Percentiles rank a stretch among this genome's conserved stretches.
Conservation (phyloP, 257 asterid genomes). For the Penstemon davidsonii region DNA sequence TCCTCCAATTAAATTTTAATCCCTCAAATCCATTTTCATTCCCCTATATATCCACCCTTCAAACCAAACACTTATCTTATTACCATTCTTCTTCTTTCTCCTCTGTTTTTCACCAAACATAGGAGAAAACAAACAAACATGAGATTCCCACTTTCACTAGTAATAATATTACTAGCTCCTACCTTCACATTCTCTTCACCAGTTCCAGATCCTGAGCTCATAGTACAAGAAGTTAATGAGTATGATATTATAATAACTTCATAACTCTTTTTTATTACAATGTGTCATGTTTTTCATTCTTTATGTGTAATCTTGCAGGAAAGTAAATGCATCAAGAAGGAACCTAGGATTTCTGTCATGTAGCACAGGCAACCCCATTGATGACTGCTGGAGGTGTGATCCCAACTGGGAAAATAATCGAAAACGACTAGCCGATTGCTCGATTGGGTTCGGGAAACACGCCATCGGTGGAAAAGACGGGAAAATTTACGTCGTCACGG, state of each 20-base stretch:
- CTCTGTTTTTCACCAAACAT: conserved; percentile 8
- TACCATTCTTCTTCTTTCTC: conserved; percentile 2
- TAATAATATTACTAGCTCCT: conserved; percentile 35
- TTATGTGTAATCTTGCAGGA: conserved; percentile 41
- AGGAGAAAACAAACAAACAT: conserved; percentile 18
- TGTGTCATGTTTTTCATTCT: not conserved
- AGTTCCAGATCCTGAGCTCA: conserved; percentile 65
- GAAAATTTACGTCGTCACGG: conserved; percentile 63
- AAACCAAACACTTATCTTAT: conserved; percentile 12
- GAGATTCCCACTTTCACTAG: conserved; percentile 40
- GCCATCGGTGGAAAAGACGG: conserved; percentile 87
- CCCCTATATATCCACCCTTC: conserved; percentile 21
- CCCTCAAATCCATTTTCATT: conserved; percentile 18
- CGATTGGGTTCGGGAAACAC: conserved; percentile 83
- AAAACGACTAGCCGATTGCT: conserved; percentile 70
- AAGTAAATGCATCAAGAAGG: conserved; percentile 69
- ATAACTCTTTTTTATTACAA: not conserved
- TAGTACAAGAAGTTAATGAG: conserved; percentile 74
- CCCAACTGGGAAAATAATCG: conserved; percentile 73
- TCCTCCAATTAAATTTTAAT: conserved; percentile 25
- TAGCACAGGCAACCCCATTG: conserved; percentile 84
- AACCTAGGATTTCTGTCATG: conserved; percentile 67
- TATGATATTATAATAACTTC: conserved; percentile 28
- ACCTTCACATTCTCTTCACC: conserved; percentile 48
- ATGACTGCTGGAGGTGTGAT: conserved; percentile 98